Percentiles rank a stretch among this genome's conserved stretches.
Conservation (phyloP, 163 green algal genomes). For the Chlorella variabilis region DNA sequence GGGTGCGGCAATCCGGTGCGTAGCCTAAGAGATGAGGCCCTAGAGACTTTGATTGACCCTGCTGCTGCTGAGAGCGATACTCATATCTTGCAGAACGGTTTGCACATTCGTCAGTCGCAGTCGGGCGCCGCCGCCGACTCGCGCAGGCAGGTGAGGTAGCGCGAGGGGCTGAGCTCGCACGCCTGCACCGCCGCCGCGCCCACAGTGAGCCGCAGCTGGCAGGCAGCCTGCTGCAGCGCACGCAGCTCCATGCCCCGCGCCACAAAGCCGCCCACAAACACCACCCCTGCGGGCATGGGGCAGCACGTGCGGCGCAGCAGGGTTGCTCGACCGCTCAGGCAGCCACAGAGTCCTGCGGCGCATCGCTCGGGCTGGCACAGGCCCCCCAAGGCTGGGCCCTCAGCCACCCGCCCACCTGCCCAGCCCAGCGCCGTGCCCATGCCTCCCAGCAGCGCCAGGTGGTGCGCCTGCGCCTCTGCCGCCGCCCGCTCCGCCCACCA, state of each 20-base stretch:
- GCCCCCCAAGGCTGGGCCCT: no score
- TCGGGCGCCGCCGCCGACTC: not conserved
- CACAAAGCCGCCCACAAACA: constrained; percentile 26
- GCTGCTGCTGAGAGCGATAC: no score
- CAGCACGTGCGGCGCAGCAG: no score
- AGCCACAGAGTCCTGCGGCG: no score
- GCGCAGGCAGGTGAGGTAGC: not conserved
- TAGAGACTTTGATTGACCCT: no score
- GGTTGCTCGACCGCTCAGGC: no score
- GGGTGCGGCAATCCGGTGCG: no score
- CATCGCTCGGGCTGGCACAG: no score
- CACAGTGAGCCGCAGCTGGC: constrained; percentile 12
- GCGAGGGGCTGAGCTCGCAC: not conserved
- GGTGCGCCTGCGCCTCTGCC: not conserved
- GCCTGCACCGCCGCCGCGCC: not conserved
- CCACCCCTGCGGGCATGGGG: no score
- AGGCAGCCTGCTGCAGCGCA: constrained; percentile 8
- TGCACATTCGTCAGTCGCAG: no score
- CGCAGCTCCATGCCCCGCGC: constrained; percentile 5
- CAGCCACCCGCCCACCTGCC: constrained; percentile 5
- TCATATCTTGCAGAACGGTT: no score
- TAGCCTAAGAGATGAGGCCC: no score
- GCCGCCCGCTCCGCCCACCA: not conserved
- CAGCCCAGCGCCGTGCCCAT: constrained; percentile 15
- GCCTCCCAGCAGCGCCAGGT: not conserved